Conservation (phyloP, 2,329 filamentous ascomycete species). For the Sporothrix curviconia region DNA sequence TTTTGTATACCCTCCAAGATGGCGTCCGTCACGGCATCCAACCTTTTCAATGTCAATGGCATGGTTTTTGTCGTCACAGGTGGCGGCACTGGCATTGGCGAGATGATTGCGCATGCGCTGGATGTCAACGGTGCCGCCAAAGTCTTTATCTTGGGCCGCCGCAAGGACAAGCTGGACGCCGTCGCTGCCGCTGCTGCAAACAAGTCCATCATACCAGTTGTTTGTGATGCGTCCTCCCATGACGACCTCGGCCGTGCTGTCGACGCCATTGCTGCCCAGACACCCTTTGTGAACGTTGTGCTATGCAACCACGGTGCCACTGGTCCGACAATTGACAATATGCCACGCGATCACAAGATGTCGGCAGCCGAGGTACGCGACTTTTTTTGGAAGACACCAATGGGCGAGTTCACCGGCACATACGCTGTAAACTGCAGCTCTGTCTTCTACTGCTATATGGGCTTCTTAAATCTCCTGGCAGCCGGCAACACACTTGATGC, state of each 20-base stretch:
- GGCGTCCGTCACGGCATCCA: neutral
- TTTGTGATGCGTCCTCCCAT: conserved; percentile 25
- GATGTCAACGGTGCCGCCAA: conserved; percentile 12
- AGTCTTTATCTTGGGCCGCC: conserved; percentile 13
- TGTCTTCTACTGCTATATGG: conserved; percentile 57
- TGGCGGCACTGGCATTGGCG: conserved; percentile 10
- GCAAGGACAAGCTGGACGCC: neutral
- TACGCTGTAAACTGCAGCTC: conserved; percentile 54
- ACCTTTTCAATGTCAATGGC: conserved; percentile 9
- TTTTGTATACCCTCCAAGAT: neutral
- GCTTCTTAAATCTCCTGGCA: conserved; percentile 55
- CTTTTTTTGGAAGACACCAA: conserved; percentile 19
- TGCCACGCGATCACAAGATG: conserved; percentile 5
- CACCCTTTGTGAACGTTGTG: conserved; percentile 51
- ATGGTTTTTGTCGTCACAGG: conserved; percentile 11
- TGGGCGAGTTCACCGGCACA: conserved; percentile 50
- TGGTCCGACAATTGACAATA: conserved; percentile 17
- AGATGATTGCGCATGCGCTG: conserved; percentile 12
- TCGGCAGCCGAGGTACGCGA: conserved; percentile 34
- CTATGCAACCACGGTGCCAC: conserved; percentile 51
- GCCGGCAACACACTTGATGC: conserved; percentile 37
- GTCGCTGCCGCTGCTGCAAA: neutral
- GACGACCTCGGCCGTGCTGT: conserved; percentile 37
- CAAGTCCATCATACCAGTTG: conserved; percentile 17
- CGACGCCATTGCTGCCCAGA: conserved; percentile 21